Conservation (phyloP, 768 basidiomycete species). For the Hysterangium stoloniferum region DNA sequence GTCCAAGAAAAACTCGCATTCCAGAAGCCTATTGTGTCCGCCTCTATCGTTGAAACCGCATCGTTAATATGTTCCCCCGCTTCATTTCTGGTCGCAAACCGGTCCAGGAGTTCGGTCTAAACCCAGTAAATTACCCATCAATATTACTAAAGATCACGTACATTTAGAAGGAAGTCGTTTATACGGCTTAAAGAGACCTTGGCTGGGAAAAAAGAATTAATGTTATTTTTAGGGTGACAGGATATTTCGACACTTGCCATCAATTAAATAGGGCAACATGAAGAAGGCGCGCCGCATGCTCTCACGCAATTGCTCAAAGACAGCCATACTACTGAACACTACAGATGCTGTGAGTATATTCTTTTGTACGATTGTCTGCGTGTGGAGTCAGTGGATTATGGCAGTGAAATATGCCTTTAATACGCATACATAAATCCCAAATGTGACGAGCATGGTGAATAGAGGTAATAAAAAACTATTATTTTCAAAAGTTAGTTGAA, state of each 20-base stretch:
- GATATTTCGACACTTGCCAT: background rate
- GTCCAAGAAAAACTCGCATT: slow-evolving; percentile 54
- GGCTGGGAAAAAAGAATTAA: slow-evolving; percentile 23
- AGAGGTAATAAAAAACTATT: slow-evolving; percentile 52
- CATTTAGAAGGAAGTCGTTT: slow-evolving; percentile 32
- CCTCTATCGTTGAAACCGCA: slow-evolving; percentile 12
- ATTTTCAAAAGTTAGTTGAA: background rate
- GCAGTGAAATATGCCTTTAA: background rate
- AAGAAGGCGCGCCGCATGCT: slow-evolving; percentile 23
- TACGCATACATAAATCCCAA: slow-evolving; percentile 45
- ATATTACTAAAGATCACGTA: slow-evolving; percentile 4
- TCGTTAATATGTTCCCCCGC: slow-evolving; percentile 9
- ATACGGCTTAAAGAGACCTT: slow-evolving; percentile 62
- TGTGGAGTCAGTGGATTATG: background rate
- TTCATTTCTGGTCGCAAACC: slow-evolving; percentile 15
- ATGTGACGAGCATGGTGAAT: slow-evolving; percentile 58
- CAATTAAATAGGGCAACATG: slow-evolving; percentile 23
- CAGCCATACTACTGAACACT: slow-evolving; percentile 33
- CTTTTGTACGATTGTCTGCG: background rate
- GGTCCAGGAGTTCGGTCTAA: slow-evolving; percentile 28
- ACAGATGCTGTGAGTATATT: slow-evolving; percentile 22
- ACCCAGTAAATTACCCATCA: background rate
- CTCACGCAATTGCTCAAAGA: background rate
- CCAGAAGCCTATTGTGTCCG: slow-evolving; percentile 40
- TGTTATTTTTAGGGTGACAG: slow-evolving; percentile 16